Conservation (phyloP, 2,329 filamentous ascomycete genomes). For the Epichloe aotearoae region DNA sequence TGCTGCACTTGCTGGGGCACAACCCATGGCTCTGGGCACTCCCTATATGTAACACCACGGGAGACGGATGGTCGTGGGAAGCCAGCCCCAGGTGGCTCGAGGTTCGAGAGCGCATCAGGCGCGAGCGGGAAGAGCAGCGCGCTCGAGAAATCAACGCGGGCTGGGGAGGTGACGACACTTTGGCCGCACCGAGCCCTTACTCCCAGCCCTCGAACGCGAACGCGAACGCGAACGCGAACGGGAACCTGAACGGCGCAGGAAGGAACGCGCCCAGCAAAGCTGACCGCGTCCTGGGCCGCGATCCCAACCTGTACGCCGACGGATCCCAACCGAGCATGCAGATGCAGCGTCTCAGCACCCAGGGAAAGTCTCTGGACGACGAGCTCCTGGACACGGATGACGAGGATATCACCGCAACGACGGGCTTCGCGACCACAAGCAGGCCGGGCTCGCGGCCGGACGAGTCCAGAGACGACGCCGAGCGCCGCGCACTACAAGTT, state of each 20-base stretch:
- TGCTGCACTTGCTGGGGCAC: slow-evolving; percentile 70
- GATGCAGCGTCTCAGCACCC: slow-evolving; percentile 33
- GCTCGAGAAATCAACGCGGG: slow-evolving; percentile 52
- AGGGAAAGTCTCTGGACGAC: slow-evolving; percentile 30
- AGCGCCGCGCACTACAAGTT: slow-evolving; percentile 33
- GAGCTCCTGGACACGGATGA: slow-evolving; percentile 28
- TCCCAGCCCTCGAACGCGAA: slow-evolving; percentile 1
- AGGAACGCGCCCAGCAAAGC: slow-evolving; percentile 39
- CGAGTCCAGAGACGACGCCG: slow-evolving; percentile 15
- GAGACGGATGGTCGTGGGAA: slow-evolving; percentile 93
- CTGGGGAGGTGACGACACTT: slow-evolving; percentile 37
- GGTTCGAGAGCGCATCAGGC: slow-evolving; percentile 49
- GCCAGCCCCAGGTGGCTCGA: slow-evolving; percentile 66
- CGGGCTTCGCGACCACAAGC: slow-evolving; percentile 3
- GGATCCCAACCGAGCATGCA: slow-evolving; percentile 26
- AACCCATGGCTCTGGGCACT: slow-evolving; percentile 61
- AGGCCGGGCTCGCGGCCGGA: slow-evolving; percentile 13
- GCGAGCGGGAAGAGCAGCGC: slow-evolving; percentile 45
- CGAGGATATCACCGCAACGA: slow-evolving; percentile 13
- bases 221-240: neutral
- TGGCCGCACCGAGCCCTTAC: neutral
- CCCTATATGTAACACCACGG: slow-evolving; percentile 72
- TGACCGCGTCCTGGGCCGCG: slow-evolving; percentile 43
- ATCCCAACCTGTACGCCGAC: slow-evolving; percentile 42
- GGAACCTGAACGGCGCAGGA: slow-evolving; percentile 9